Evolutionary conservation across 2,329 filamentous ascomycete species (phyloP).

Genomic region (Stemphylium lycopersici): DNA sequence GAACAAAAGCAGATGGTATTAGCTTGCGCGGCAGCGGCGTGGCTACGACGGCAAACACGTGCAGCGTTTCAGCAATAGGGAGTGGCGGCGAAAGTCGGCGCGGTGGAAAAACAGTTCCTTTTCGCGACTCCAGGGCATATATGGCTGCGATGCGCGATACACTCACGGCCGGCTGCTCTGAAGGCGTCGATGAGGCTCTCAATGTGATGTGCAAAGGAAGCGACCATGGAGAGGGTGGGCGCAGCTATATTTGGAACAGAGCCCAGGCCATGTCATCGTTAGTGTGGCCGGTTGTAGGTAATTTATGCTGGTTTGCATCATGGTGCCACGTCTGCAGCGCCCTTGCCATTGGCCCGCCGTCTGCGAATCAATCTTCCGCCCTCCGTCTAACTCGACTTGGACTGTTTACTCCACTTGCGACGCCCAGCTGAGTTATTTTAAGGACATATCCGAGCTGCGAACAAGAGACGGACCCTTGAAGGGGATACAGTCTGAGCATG

Average conservation of each 20-base stretch:
- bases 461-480: slow-evolving; percentile 10
- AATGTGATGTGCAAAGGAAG: slow-evolving; percentile 37
- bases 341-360: slow-evolving; percentile 19
- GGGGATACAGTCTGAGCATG: slow-evolving; percentile 16
- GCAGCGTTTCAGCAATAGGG: slow-evolving; percentile 33
- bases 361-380: slow-evolving; percentile 6
- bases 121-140: slow-evolving; percentile 31
- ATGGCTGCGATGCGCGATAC: slow-evolving; percentile 33
- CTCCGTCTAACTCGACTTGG: slow-evolving; percentile 4
- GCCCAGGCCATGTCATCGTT: slow-evolving; percentile 30
- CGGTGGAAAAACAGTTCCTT: slow-evolving; percentile 15
- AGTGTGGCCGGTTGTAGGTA: slow-evolving; percentile 20
- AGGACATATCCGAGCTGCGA: slow-evolving; percentile 30
- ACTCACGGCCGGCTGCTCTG: slow-evolving; percentile 19
- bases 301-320: slow-evolving; percentile 17
- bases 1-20: slow-evolving; percentile 27
- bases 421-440: slow-evolving; percentile 38
- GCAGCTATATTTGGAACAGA: slow-evolving; percentile 37
- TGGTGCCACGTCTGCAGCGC: slow-evolving; percentile 7
- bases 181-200: slow-evolving; percentile 34
- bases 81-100: slow-evolving; percentile 31
- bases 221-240: slow-evolving; percentile 29
- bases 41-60: slow-evolving; percentile 21
- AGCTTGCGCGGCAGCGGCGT: slow-evolving; percentile 32
- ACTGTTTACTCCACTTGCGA: slow-evolving; percentile 11